Base-by-base conservation (phyloP, 2,329 filamentous ascomycete species). In the Xylaria sp. region DNA sequence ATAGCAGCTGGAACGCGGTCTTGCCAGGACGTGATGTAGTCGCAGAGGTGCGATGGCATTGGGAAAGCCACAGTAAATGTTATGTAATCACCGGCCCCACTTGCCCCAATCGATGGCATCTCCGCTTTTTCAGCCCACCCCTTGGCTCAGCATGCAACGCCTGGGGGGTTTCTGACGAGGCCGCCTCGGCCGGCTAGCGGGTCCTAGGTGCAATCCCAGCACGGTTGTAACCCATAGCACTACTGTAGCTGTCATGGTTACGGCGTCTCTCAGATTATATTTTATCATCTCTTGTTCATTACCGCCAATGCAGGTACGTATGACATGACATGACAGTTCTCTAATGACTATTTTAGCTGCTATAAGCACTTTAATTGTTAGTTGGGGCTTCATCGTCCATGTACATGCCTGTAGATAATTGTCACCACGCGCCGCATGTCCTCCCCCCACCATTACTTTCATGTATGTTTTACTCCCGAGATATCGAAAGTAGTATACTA, bases 1-100 rank as follows among this genome's bases (percentile, higher is more conserved):
- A 61, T 64, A 54, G 62, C 56, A 54, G 64, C 72, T 62, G 58
- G 70, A 64, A 73, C 69, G 72, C 73, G 68, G 74, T 75, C 67
- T 48, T 68, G 66, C 41, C 20, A 57, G 62, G 66, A 71, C 65
- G 71, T 72, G 68, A 71, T 72, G 71, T 69, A 72, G 71, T 72
- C 64, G 62, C 57, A 66, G 63, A 69, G 60, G 66, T 69, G 65
- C 68, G 61, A 68, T 57, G 68, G 63, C 65, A 62, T 69, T 67
- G 66, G 70, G 68, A 66, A 23, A 60, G 65, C 68, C 68, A 68
- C 62, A 64, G 68, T 23, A 58, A 9, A 68, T 33, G 65, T 71
- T 72, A 71, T 60, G 71, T 71, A 72, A 71, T 71, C 71, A 18
- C 1, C 28, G 41, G 69, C 69, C 69, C 71, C 71, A 71, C 71